Conservation (phyloP, 1,284 basidiomycete genomes). For the Acaromyces ingoldii region DNA sequence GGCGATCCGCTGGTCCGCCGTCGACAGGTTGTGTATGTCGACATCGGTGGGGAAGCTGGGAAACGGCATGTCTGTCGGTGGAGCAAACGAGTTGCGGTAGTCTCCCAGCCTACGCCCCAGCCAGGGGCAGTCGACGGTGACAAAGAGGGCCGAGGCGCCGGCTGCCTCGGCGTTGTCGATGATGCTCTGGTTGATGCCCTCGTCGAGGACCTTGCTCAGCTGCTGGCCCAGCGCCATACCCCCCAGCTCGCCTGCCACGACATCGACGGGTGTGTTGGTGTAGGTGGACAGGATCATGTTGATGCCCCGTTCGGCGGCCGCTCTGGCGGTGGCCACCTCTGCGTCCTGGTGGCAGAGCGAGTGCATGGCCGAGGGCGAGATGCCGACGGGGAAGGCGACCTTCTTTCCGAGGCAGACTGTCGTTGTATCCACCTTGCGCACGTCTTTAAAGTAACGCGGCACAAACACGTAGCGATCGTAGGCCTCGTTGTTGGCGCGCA, state of each 20-base stretch:
- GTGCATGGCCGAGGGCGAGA: conserved; percentile 44
- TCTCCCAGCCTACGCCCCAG: conserved; percentile 28
- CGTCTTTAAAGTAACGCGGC: conserved; percentile 37
- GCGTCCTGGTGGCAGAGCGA: conserved; percentile 35
- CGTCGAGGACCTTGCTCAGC: conserved; percentile 58
- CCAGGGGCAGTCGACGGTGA: conserved; percentile 36
- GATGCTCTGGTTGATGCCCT: conserved; percentile 22
- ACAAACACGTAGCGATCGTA: conserved; percentile 36
- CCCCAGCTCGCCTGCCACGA: conserved; percentile 8
- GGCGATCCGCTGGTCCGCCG: too few relatives aligned
- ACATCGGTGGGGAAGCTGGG: conserved; percentile 16
- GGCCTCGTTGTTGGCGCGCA: conserved; percentile 29
- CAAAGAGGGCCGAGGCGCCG: conserved; percentile 64
- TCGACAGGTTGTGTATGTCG: too few relatives aligned
- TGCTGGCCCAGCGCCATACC: conserved; percentile 13
- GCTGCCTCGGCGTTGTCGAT: conserved; percentile 60
- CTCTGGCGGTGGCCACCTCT: conserved; percentile 36
- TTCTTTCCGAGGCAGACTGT: conserved; percentile 23
- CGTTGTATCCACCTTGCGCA: conserved; percentile 25
- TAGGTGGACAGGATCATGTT: conserved; percentile 40
- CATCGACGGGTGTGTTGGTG: conserved; percentile 24
- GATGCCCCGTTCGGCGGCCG: conserved; percentile 26
- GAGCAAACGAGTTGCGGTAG: conserved; percentile 20
- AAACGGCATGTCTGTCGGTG: conserved; percentile 7
- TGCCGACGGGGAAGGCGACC: conserved; percentile 36